Percentiles rank a stretch among this genome's conserved stretches.
Conservation (phyloP, 306 rosid genomes). For the Betula pendula region DNA sequence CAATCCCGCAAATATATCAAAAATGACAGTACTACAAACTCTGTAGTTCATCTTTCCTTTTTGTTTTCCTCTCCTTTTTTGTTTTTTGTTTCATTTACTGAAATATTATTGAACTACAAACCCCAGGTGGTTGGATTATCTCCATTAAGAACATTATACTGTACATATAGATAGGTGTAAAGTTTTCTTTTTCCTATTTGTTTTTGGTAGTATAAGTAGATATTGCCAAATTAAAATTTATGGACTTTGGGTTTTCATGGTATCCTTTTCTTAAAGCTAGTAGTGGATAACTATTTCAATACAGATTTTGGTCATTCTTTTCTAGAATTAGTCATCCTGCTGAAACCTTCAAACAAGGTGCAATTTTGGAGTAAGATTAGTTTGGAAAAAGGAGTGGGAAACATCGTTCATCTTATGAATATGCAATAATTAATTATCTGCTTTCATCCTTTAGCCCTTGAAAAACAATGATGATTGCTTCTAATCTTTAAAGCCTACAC, state of each 20-base stretch:
- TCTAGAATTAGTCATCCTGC: neutral
- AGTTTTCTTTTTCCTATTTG: neutral
- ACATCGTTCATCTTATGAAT: neutral
- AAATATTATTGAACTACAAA: neutral
- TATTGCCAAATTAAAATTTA: neutral
- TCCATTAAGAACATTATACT: neutral
- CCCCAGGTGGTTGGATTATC: neutral
- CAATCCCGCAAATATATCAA: constrained; percentile 9
- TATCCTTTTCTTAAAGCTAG: neutral
- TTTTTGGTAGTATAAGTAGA: neutral
- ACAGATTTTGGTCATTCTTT: too few relatives aligned
- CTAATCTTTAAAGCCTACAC: neutral
- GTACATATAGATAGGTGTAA: neutral
- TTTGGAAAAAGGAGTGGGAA: neutral
- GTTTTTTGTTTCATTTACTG: neutral
- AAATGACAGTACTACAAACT: neutral
- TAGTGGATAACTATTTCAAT: neutral
- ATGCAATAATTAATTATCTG: neutral
- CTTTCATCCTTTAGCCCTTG: neutral
- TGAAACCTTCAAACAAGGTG: neutral
- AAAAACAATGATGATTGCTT: neutral
- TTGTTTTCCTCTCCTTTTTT: too few relatives aligned
- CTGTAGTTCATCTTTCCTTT: constrained; percentile 9
- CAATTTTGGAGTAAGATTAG: neutral
- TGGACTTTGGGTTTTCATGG: neutral